phyloP scores from a whole-genome alignment of 305 asterid genomes.

The Striga hermonthica region DNA sequence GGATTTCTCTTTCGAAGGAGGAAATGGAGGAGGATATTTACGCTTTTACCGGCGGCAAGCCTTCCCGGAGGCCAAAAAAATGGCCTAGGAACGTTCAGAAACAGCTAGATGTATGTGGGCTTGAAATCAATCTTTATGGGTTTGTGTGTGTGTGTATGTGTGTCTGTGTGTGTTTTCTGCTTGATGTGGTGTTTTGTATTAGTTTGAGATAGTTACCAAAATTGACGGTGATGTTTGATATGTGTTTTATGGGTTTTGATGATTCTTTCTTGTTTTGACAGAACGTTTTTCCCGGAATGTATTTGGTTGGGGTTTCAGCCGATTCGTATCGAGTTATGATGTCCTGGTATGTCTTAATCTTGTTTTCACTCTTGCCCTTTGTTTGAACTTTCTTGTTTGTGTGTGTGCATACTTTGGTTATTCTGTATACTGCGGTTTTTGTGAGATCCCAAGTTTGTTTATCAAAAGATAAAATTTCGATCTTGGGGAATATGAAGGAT shows the following conservation, averaged over 20 bases:
- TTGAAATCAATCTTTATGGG: background rate
- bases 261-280: slow-evolving; percentile 32
- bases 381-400: no score
- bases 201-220: no score
- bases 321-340: slow-evolving; percentile 53
- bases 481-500: no score
- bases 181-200: background rate
- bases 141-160: background rate
- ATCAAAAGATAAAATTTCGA: no score
- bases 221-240: background rate
- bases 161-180: slow-evolving; percentile 6
- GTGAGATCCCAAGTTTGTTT: no score
- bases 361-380: no score
- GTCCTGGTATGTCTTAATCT: slow-evolving; percentile 42
- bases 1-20: slow-evolving; percentile 75
- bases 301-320: slow-evolving; percentile 62
- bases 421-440: no score
- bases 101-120: slow-evolving; percentile 55
- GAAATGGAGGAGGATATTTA: slow-evolving; percentile 90
- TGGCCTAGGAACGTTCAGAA: slow-evolving; percentile 70
- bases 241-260: background rate
- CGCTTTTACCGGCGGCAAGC: slow-evolving; percentile 71
- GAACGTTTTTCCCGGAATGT: slow-evolving; percentile 68
- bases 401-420: no score
- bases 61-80: slow-evolving; percentile 73